These are phyloP conservation scores for Boletus tomentosulus DNA, from an alignment of 768 basidiomycete genomes.

Conservation along the genomic window DNA sequence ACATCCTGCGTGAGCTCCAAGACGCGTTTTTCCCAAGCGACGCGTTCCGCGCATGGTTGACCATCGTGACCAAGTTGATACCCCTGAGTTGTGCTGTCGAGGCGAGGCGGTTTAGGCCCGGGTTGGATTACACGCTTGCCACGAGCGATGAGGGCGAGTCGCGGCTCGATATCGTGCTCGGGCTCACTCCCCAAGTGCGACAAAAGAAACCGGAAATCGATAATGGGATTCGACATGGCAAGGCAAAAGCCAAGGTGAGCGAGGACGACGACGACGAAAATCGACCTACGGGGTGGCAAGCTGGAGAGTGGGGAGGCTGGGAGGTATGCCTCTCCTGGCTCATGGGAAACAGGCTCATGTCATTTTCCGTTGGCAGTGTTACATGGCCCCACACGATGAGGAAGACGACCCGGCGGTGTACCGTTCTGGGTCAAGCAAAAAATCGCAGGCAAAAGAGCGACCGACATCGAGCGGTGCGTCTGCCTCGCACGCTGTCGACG, in stretches of 20 bases:
- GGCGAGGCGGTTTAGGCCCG: slow-evolving; percentile 86
- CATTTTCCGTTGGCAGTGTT: slow-evolving; percentile 52
- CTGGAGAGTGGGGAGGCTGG: slow-evolving; percentile 89
- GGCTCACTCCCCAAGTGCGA: slow-evolving; percentile 66
- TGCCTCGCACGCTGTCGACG: slow-evolving; percentile 7
- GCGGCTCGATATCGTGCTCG: slow-evolving; percentile 81
- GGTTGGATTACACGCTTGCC: slow-evolving; percentile 92
- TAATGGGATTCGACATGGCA: slow-evolving; percentile 16
- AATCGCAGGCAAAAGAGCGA: slow-evolving; percentile 17
- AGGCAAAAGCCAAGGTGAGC: slow-evolving; percentile 26
- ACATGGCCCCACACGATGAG: slow-evolving; percentile 92
- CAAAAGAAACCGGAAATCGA: slow-evolving; percentile 13
- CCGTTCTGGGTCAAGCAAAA: slow-evolving; percentile 53
- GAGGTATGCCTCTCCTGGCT: slow-evolving; percentile 50
- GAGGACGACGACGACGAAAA: slow-evolving; percentile 25
- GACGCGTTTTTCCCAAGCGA: slow-evolving; percentile 71
- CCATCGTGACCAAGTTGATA: slow-evolving; percentile 64
- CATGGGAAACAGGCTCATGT: neutral
- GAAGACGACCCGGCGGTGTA: slow-evolving; percentile 96
- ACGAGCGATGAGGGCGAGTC: slow-evolving; percentile 80
- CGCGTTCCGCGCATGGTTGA: slow-evolving; percentile 91
- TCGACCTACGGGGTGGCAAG: slow-evolving; percentile 53
- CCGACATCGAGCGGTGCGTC: slow-evolving; percentile 14
- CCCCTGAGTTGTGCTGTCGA: slow-evolving; percentile 71
- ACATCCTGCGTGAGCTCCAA: slow-evolving; percentile 45